A percentile compares a stretch with the other conserved stretches of the same genome.
Conservation (phyloP, 768 basidiomycete genomes). For the Boletus subparvulus region DNA sequence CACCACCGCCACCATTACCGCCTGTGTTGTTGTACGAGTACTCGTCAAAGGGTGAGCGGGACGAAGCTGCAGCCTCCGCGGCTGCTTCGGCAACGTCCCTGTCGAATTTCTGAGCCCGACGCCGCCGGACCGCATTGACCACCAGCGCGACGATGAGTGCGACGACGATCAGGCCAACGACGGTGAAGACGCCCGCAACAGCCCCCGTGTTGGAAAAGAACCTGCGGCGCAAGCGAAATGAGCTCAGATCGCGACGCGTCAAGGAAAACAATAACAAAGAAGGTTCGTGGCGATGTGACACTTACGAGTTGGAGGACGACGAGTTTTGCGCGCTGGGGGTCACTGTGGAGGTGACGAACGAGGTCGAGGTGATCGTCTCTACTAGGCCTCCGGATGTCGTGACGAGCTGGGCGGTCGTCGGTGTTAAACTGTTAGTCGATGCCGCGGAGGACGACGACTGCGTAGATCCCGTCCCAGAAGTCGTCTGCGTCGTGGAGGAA, state of each 20-base stretch:
- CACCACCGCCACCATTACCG: constrained; percentile 12
- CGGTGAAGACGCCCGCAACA: constrained; percentile 69
- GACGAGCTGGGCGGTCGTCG: neutral
- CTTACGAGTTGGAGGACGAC: constrained; percentile 25
- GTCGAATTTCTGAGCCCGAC: constrained; percentile 64
- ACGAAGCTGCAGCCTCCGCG: constrained; percentile 55
- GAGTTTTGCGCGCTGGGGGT: neutral
- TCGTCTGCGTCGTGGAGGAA: neutral
- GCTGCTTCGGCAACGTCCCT: constrained; percentile 74
- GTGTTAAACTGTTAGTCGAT: neutral
- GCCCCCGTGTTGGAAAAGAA: constrained; percentile 75
- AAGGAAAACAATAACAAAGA: neutral
- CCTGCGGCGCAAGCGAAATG: constrained; percentile 32
- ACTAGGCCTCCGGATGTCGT: constrained; percentile 4
- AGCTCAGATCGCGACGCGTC: neutral
- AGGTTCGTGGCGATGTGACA: constrained; percentile 1
- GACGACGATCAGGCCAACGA: constrained; percentile 61
- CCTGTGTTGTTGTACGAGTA: constrained; percentile 31
- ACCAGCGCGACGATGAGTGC: constrained; percentile 49
- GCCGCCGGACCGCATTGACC: constrained; percentile 57
- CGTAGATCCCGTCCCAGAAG: neutral
- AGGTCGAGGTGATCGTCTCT: constrained; percentile 11
- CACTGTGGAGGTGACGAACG: neutral
- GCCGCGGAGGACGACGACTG: constrained; percentile 6
- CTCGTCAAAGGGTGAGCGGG: constrained; percentile 55